Evolutionary conservation across 495 filamentous ascomycete species (phyloP), one percentile per base, ranked within the genome.

Genomic region (Penicillium macrosclerotiorum): DNA sequence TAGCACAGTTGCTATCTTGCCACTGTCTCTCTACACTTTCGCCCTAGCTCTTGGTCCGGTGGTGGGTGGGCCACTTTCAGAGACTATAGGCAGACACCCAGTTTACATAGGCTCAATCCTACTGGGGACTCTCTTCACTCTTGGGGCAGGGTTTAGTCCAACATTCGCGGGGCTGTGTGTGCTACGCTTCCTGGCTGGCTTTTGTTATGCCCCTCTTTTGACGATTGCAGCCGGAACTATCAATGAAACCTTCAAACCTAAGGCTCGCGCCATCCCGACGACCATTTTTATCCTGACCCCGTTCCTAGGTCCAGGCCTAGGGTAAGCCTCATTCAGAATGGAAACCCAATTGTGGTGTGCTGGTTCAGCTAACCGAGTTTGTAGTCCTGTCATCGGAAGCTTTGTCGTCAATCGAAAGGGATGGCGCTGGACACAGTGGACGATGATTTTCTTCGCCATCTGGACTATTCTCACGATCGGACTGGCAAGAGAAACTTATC

Each of bases 391-490:
- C 24, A 72, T 88, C 26, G 84, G 84, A 16, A 77, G 78, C n/a
- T 87, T 81, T 50, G 68, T 78, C 18, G 71, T 73, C 4, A 67
- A 75, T 35, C 64, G 76, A 19, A 81, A 79, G 50, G 68, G 63
- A 25, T 86, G 80, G 77, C 74, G 80, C 26, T 86, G 82, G 80
- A 81, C 80, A 3, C 72, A 79, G 53, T 82, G 78, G 77, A 68
- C 57, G 4, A 62, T 74, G 12, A 45, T 79, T 2, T 73, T 82
- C 46, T 61, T 74, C 14, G 61, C 73, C 12, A 47, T 68, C 27
- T 64, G 75, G 47, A 62, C 64, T 2, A 33, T 77, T 11, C 51
- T 72, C 27, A 33, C 32, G 12, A 30, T 25, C 1, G 0, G 9
- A 0, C 11, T 49, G 3, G 69, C 71, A 33, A 62, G 67, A 32